Base-by-base conservation (phyloP, 2,329 filamentous ascomycete species). In the Hortaea werneckii region DNA sequence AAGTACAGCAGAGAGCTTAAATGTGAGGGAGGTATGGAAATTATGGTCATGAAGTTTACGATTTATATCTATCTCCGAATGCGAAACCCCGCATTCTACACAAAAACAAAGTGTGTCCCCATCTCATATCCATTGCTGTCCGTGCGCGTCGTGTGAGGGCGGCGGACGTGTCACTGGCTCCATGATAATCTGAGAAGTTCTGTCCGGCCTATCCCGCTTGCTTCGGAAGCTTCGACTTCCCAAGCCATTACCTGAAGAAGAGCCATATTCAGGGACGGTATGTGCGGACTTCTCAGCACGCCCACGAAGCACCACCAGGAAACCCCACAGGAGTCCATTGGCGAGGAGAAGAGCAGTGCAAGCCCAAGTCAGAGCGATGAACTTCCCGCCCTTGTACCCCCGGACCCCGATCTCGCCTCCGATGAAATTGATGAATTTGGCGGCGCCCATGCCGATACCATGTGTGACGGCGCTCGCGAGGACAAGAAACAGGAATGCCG, bases 391-490 rank as follows among this genome's bases (percentile, higher is more conserved):
- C 41, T 66, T 67, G n/a, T 67, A 59, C 34, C 71, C 75, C 20
- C 65, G 59, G 6, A 80, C 60, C 0, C 74, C 72, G 12, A 77
- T 66, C 1, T 65, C 60, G 8, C 68, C 61, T 4, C 75, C 75
- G 41, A 77, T 66, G 34, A 73, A 63, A 50, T 78, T 79, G 51
- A 82, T 69, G 0, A 75, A 57, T 12, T 72, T 57, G 0, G 69
- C 62, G 2, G 72, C 75, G 58, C 78, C 77, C 44, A 73, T 68
- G 4, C 73, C 71, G 6, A 80, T 63, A 11, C 83, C 82, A 0
- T 77, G 83, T 11, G 81, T 78, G 26, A 88, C 83, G 55, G 86
- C 86, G 11, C 84, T 88, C 41, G 83, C 80, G 44, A 82, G 80
- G 5, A 83, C 83, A 57, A 83, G 73, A 20, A 80, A 66, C 5